Evolutionary conservation across 495 filamentous ascomycete genomes (phyloP).

Genomic region (Astrothelium macrocarpum): DNA sequence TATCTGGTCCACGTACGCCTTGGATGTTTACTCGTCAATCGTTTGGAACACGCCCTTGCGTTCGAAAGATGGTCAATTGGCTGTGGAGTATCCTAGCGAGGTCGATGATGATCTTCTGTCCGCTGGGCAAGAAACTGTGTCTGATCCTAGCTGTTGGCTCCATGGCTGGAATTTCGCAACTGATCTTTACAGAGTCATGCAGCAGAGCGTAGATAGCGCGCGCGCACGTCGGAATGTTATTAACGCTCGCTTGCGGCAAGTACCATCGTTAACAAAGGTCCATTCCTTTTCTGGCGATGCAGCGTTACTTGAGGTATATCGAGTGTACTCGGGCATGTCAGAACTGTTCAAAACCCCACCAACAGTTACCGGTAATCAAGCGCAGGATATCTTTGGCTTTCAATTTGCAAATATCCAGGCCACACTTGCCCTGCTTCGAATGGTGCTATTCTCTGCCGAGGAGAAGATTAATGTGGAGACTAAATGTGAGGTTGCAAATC

Average conservation of each 20-base stretch:
- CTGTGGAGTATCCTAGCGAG: slow-evolving; percentile 39
- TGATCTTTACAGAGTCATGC: slow-evolving; percentile 41
- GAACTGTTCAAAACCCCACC: slow-evolving; percentile 32
- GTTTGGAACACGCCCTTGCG: slow-evolving; percentile 41
- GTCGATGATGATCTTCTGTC: slow-evolving; percentile 34
- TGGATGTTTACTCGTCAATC: slow-evolving; percentile 42
- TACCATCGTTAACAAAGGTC: not conserved
- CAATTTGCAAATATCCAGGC: slow-evolving; percentile 47
- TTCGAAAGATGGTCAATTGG: slow-evolving; percentile 36
- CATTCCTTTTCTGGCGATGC: slow-evolving; percentile 12
- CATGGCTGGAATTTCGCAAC: slow-evolving; percentile 45
- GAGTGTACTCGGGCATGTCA: slow-evolving; percentile 35
- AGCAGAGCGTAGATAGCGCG: slow-evolving; percentile 37
- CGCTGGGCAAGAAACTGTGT: slow-evolving; percentile 20
- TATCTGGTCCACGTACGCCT: slow-evolving; percentile 47
- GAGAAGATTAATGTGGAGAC: slow-evolving; percentile 32
- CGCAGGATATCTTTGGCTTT: slow-evolving; percentile 37
- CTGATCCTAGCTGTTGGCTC: slow-evolving; percentile 32
- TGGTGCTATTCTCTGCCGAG: slow-evolving; percentile 38
- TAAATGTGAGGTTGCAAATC: slow-evolving; percentile 40
- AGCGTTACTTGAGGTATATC: slow-evolving; percentile 35
- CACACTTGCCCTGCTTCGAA: slow-evolving; percentile 42
- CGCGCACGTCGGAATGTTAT: not conserved
- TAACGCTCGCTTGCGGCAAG: not conserved
- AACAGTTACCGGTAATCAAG: slow-evolving; percentile 26